phyloP scores from a whole-genome alignment of 768 basidiomycete genomes.

The Suillus ampliporus region DNA sequence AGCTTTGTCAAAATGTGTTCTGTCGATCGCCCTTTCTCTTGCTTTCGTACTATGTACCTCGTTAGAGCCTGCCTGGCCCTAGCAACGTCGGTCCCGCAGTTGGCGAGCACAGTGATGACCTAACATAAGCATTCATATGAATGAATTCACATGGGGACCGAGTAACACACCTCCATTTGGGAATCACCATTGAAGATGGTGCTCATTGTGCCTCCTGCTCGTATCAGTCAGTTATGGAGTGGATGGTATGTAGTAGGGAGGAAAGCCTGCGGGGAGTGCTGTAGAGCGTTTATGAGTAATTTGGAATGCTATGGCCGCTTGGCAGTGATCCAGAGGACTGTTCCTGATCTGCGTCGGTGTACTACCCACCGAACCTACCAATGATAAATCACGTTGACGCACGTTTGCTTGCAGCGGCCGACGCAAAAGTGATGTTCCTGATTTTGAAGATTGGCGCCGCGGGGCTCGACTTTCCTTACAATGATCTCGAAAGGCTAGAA shows the following conservation, averaged over 20 bases:
- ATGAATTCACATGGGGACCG: neutral
- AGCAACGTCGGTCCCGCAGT: slow-evolving; percentile 36
- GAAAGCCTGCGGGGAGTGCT: neutral
- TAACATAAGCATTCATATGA: slow-evolving; percentile 14
- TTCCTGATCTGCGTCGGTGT: neutral
- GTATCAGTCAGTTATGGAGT: neutral
- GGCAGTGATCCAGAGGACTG: neutral
- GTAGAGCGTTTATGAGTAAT: neutral
- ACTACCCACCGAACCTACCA: neutral
- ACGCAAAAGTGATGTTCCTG: neutral
- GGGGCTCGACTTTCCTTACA: neutral
- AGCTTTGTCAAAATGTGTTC: slow-evolving; percentile 37
- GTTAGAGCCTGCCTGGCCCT: slow-evolving; percentile 34
- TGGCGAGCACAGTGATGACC: slow-evolving; percentile 40
- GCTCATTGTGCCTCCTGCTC: neutral
- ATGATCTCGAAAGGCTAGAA: neutral
- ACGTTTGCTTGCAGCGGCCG: neutral
- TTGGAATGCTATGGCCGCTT: neutral
- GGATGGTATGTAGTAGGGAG: neutral
- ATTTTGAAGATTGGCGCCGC: neutral
- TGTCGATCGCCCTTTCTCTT: slow-evolving; percentile 33
- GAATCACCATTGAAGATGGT: slow-evolving; percentile 34
- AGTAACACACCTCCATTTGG: slow-evolving; percentile 31
- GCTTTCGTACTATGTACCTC: slow-evolving; percentile 36
- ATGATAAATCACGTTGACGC: neutral